These are phyloP conservation scores for Tylopilus sp. DNA, from an alignment of 1,284 basidiomycete genomes.

Conservation along the genomic window DNA sequence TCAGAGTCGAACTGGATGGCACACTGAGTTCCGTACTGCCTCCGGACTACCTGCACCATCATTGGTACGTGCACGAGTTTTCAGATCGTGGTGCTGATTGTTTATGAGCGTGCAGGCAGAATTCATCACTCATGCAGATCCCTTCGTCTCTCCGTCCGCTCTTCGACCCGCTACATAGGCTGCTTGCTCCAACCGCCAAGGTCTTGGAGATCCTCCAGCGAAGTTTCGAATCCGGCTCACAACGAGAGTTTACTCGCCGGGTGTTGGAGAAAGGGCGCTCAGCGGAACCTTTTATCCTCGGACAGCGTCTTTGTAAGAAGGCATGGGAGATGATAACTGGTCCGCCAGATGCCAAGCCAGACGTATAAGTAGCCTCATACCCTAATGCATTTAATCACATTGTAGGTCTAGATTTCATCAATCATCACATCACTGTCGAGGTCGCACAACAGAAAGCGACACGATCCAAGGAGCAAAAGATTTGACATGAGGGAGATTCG, in stretches of 20 bases:
- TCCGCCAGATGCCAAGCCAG: constrained; percentile 26
- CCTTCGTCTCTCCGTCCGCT: constrained; percentile 37
- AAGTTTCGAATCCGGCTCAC: constrained; percentile 49
- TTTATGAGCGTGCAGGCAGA: constrained; percentile 25
- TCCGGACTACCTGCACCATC: constrained; percentile 21
- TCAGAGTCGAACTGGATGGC: constrained; percentile 30
- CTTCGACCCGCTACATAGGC: constrained; percentile 43
- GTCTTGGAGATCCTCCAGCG: constrained; percentile 46
- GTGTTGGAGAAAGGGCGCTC: constrained; percentile 54
- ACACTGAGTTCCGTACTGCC: constrained; percentile 24
- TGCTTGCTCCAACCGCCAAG: constrained; percentile 48
- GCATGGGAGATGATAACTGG: constrained; percentile 47
- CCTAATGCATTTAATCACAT: constrained; percentile 14
- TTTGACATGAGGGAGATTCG: constrained; percentile 43
- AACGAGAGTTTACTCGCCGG: constrained; percentile 46
- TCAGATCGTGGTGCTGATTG: not conserved
- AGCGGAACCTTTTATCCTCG: constrained; percentile 51
- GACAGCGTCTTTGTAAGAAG: constrained; percentile 43
- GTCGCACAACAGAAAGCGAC: no score
- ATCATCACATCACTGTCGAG: no score
- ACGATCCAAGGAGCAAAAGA: no score
- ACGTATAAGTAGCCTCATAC: constrained; percentile 24
- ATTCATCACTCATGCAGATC: constrained; percentile 34
- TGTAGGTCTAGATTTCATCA: constrained; percentile 15
- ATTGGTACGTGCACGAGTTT: constrained; percentile 20